phyloP scores from a whole-genome alignment of 2,329 filamentous ascomycete species.

The Arthroderma uncinatum region DNA sequence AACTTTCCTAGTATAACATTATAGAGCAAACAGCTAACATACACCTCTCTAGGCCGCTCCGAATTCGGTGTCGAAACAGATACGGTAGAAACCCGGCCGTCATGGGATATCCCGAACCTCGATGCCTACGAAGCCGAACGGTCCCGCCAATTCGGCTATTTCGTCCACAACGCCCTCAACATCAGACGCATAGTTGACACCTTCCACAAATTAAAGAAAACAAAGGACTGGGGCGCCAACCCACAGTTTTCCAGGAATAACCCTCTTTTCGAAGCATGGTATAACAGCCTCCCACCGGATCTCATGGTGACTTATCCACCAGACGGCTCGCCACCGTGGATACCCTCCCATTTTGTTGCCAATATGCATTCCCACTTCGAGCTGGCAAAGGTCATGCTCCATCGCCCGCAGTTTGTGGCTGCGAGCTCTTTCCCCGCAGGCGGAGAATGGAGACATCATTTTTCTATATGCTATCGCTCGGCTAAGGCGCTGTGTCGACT shows the following conservation, averaged over 20 bases:
- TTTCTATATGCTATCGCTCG: slow-evolving; percentile 73
- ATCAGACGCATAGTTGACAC: slow-evolving; percentile 66
- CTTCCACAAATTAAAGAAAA: slow-evolving; percentile 62
- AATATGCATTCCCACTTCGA: slow-evolving; percentile 87
- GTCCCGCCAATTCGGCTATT: slow-evolving; percentile 75
- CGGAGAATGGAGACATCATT: slow-evolving; percentile 75
- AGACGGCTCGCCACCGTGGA: slow-evolving; percentile 70
- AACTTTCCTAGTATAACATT: background rate
- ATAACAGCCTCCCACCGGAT: slow-evolving; percentile 65
- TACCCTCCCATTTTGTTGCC: slow-evolving; percentile 76
- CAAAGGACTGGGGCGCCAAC: slow-evolving; percentile 76
- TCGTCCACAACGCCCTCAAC: slow-evolving; percentile 65
- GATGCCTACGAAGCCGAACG: slow-evolving; percentile 66
- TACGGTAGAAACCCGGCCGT: slow-evolving; percentile 62
- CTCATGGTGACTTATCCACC: slow-evolving; percentile 65
- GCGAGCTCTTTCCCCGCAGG: slow-evolving; percentile 60
- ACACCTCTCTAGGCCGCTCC: slow-evolving; percentile 52
- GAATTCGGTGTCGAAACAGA: slow-evolving; percentile 67
- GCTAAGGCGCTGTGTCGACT: slow-evolving; percentile 76
- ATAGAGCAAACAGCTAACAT: too few relatives aligned
- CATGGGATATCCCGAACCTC: slow-evolving; percentile 51
- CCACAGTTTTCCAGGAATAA: slow-evolving; percentile 72
- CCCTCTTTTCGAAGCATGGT: slow-evolving; percentile 63
- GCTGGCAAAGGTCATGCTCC: slow-evolving; percentile 71
- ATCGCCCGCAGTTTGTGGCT: slow-evolving; percentile 72